Evolutionary conservation across 257 asterid species (phyloP).

Genomic region (Penstemon davidsonii): DNA sequence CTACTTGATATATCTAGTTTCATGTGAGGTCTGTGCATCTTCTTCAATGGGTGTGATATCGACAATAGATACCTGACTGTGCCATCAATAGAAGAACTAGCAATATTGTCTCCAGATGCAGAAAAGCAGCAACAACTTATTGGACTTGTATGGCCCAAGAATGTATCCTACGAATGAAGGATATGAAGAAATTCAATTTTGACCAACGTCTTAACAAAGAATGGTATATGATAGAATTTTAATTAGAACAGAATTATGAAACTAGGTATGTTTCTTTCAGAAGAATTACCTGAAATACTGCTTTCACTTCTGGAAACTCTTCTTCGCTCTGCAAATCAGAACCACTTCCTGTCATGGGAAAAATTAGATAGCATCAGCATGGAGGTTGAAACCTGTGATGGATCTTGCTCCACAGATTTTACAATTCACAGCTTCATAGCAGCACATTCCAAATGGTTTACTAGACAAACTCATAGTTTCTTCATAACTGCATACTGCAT

Average conservation of each 20-base stretch:
- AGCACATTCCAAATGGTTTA: constrained; percentile 19
- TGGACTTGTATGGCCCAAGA: constrained; percentile 97
- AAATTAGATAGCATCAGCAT: constrained; percentile 25
- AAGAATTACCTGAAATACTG: constrained; percentile 65
- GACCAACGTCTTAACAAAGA: neutral
- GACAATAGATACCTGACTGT: constrained; percentile 66
- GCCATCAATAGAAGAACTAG: constrained; percentile 97
- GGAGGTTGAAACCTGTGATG: constrained; percentile 24
- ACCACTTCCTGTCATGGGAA: constrained; percentile 49
- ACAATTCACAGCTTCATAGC: neutral
- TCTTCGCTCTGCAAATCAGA: constrained; percentile 55
- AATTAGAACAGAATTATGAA: constrained; percentile 7
- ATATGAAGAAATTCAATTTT: constrained; percentile 7
- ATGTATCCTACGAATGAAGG: constrained; percentile 65
- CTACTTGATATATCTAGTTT: constrained; percentile 5
- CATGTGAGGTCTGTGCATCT: constrained; percentile 22
- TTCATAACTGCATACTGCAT: constrained; percentile 19
- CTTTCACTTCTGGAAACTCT: constrained; percentile 77
- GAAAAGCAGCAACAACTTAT: constrained; percentile 92
- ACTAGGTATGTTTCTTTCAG: constrained; percentile 16
- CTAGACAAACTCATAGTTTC: constrained; percentile 12
- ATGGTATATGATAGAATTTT: constrained; percentile 10
- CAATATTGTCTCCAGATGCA: constrained; percentile 91
- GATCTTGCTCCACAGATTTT: neutral
- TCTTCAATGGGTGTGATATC: constrained; percentile 10